Evolutionary conservation across 2,329 filamentous ascomycete genomes (phyloP), one percentile per base, ranked within the genome.

Genomic region (Xenoacremonium recifei): DNA sequence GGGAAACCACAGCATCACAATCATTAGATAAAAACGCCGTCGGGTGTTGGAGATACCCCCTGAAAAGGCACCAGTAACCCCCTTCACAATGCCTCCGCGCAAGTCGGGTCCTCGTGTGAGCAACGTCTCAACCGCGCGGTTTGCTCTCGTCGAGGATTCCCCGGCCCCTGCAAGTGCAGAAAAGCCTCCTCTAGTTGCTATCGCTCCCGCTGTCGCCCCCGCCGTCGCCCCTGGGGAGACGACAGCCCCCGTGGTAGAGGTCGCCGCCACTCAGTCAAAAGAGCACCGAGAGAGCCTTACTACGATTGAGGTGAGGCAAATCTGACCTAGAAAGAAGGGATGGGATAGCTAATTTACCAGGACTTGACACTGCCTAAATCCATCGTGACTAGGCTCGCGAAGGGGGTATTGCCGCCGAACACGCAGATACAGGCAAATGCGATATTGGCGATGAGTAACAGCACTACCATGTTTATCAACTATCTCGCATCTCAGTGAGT

Each of bases 381-480:
- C 6, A 89, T 92, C 66, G 84, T 92, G 51, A 86, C 85, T 39
- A 77, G 87, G 40, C 75, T 93, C 23, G 85, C 87, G 30, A 92
- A 92, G 68, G 85, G 86, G 30, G 86, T 89, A 5, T 71, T 93
- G 5, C 87, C 88, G 1, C 76, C 86, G 5, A 90, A 90, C 61
- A 91, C 87, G 5, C 85, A 89, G 65, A 87, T 92, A 36, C 87
- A 92, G 62, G 87, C 84, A 58, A 89, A 90, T 68, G 88, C 88
- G 31, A 79, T 91, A 40, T 68, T 89, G 38, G 88, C 87, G 9
- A 77, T 93, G 70, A 85, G 80, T 52, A 91, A 91, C 68, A 87
- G 85, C 64, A 85, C 88, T 6, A 91, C 86, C 2, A 83, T 93
- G 1, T 93, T 93, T 59, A 85, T 93, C 54, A 92, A 81, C 67